Conservation (phyloP, 1,139 yeast genomes). For the Pichia kudriavzevii region DNA sequence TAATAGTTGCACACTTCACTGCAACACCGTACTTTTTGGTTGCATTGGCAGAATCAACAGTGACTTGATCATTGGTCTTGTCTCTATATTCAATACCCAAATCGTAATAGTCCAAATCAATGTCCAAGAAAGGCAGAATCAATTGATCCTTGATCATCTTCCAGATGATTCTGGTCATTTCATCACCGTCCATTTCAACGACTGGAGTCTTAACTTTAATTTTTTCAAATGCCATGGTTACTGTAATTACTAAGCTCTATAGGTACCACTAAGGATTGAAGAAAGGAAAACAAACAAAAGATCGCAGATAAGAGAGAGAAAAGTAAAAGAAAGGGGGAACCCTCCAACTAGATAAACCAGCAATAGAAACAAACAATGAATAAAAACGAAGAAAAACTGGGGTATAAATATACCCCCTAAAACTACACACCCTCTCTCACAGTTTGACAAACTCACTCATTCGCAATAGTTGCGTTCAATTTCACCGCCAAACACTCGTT, state of each 20-base stretch:
- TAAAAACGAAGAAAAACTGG: background rate
- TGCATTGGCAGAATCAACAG: conserved; percentile 70
- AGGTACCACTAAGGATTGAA: too few species aligned
- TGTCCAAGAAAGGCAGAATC: conserved; percentile 62
- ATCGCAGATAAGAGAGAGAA: conserved; percentile 1
- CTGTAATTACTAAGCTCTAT: too few species aligned
- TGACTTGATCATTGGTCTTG: conserved; percentile 62
- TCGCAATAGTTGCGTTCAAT: too few species aligned
- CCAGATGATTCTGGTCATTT: conserved; percentile 84
- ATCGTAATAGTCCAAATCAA: conserved; percentile 71
- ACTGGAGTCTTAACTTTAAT: conserved; percentile 64
- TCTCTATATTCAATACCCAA: conserved; percentile 67
- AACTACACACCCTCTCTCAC: background rate
- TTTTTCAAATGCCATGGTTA: conserved; percentile 33
- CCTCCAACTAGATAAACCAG: too few species aligned
- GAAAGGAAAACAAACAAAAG: background rate
- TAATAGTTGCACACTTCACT: conserved; percentile 78
- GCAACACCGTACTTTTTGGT: conserved; percentile 73
- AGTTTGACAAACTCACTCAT: too few species aligned
- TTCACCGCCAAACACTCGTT: too few species aligned
- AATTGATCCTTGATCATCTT: conserved; percentile 61
- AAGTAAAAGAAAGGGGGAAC: conserved; percentile 5
- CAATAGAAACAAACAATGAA: too few species aligned
- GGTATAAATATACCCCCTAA: background rate
- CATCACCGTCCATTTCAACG: conserved; percentile 82